A percentile compares a stretch with the other conserved stretches of the same genome.
These are phyloP conservation scores for Lantana camara DNA, from an alignment of 257 asterid genomes.

Conservation along the genomic window DNA sequence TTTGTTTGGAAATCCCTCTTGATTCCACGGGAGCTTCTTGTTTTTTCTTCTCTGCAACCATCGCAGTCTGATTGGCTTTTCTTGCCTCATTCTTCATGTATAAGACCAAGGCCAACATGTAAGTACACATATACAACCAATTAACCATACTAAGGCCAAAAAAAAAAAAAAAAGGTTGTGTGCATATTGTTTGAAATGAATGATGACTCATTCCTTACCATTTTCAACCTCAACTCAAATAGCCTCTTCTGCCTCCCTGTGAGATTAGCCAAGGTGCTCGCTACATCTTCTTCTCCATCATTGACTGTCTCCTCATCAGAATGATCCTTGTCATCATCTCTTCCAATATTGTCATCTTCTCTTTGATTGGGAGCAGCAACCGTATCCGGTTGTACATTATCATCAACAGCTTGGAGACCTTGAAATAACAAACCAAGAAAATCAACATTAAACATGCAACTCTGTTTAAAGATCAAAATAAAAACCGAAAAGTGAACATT, in stretches of 20 bases:
- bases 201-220: slow-evolving; percentile 48
- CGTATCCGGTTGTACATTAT: slow-evolving; percentile 25
- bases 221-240: slow-evolving; percentile 77
- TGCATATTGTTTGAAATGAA: neutral
- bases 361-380: slow-evolving; percentile 32
- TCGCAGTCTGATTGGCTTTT: slow-evolving; percentile 91
- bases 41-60: slow-evolving; percentile 85
- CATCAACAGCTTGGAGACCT: slow-evolving; percentile 40
- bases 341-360: slow-evolving; percentile 39
- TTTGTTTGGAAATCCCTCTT: slow-evolving; percentile 93
- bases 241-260: slow-evolving; percentile 75
- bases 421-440: slow-evolving; percentile 13
- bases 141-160: neutral
- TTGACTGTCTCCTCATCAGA: slow-evolving; percentile 44
- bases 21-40: slow-evolving; percentile 72
- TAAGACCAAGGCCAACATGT: slow-evolving; percentile 16
- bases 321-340: slow-evolving; percentile 34
- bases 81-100: slow-evolving; percentile 72
- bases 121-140: neutral
- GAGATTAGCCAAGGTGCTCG: slow-evolving; percentile 46
- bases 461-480: neutral
- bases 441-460: neutral
- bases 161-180: neutral
- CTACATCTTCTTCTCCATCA: slow-evolving; percentile 39
- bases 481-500: neutral